phyloP scores from a whole-genome alignment of 192 early-diverging fungal species.

The Entomortierella beljakovae region DNA sequence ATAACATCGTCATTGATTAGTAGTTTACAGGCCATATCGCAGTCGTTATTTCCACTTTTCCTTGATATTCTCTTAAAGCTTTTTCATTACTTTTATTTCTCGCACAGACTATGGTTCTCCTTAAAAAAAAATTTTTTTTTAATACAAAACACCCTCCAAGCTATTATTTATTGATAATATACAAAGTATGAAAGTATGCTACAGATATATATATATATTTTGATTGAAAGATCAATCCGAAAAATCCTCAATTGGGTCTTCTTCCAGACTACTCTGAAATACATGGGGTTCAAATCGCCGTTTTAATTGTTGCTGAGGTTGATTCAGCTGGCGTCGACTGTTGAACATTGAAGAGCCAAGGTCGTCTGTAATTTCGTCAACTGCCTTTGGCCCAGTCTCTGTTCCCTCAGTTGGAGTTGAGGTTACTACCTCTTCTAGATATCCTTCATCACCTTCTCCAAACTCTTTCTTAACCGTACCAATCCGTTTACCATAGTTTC shows the following conservation, averaged over 20 bases:
- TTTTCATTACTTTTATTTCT: too few relatives aligned
- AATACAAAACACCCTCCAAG: too few relatives aligned
- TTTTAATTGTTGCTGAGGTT: background rate
- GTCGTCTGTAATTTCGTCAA: slow-evolving; percentile 1
- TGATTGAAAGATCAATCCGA: slow-evolving; percentile 18
- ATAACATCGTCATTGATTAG: too few relatives aligned
- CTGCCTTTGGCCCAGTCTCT: background rate
- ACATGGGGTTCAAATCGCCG: background rate
- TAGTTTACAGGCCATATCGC: too few relatives aligned
- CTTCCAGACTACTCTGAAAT: slow-evolving; percentile 10
- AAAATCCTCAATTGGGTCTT: slow-evolving; percentile 50
- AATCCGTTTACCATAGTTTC: slow-evolving; percentile 20
- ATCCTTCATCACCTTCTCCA: slow-evolving; percentile 51
- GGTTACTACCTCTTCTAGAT: slow-evolving; percentile 14
- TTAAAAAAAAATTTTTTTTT: too few relatives aligned
- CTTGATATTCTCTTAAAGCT: too few relatives aligned
- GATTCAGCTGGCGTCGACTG: slow-evolving; percentile 8
- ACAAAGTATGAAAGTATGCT: background rate
- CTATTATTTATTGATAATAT: too few relatives aligned
- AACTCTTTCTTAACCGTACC: slow-evolving; percentile 28
- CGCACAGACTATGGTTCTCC: background rate
- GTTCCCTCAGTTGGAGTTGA: background rate
- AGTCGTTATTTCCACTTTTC: too few relatives aligned
- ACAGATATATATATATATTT: background rate
- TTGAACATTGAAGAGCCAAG: background rate